These are phyloP conservation scores for Lecanoromycetidae sp. DNA, from an alignment of 2,329 filamentous ascomycete species.

Conservation along the genomic window DNA sequence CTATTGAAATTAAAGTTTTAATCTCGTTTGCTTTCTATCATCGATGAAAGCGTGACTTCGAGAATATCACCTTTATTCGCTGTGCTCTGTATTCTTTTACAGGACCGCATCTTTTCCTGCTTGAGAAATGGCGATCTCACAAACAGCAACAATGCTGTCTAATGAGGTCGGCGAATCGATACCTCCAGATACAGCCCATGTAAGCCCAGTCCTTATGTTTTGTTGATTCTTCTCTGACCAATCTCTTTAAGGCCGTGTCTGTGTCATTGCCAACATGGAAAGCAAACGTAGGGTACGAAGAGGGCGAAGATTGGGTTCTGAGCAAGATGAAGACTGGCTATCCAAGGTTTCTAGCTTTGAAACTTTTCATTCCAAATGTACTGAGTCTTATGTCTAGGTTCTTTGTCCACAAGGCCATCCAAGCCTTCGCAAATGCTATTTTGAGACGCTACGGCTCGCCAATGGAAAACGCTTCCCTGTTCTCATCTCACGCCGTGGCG, in stretches of 20 bases:
- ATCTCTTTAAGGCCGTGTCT: conserved; percentile 66
- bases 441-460: conserved; percentile 49
- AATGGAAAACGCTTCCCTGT: conserved; percentile 64
- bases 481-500: conserved; percentile 62
- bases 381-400: conserved; percentile 45
- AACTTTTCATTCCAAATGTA: neutral
- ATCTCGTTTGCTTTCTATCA: too few species aligned
- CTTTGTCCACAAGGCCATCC: conserved; percentile 78
- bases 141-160: neutral
- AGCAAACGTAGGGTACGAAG: conserved; percentile 84
- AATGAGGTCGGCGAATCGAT: conserved; percentile 13
- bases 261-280: conserved; percentile 91
- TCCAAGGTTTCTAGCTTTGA: conserved; percentile 47
- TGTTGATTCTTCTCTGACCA: neutral
- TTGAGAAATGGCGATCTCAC: conserved; percentile 1
- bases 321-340: conserved; percentile 81
- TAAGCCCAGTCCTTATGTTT: conserved; percentile 34
- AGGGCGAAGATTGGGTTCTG: conserved; percentile 79
- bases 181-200: conserved; percentile 56
- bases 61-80: too few species aligned
- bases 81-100: neutral
- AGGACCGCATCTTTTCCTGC: too few species aligned
- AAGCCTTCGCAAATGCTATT: conserved; percentile 58
- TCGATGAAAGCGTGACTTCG: too few species aligned
- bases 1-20: too few species aligned